Evolutionary conservation across 2,329 filamentous ascomycete species (phyloP).

Genomic region (Paracorniculantispora psalliotae): DNA sequence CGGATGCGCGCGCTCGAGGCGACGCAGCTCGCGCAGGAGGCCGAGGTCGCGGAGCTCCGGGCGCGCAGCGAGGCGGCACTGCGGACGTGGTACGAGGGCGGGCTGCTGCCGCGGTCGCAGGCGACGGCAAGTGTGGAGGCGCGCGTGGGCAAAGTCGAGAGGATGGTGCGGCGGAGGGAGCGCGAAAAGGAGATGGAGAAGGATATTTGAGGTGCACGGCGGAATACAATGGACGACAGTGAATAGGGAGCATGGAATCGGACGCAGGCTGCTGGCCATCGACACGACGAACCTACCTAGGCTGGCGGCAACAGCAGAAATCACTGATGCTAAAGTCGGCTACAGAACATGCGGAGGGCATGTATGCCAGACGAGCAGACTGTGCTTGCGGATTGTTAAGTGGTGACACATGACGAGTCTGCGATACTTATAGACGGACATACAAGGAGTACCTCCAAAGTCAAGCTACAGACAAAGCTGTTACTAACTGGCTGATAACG

Average conservation of each 20-base stretch:
- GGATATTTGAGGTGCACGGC: slow-evolving; percentile 22
- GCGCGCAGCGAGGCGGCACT: slow-evolving; percentile 58
- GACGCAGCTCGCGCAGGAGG: slow-evolving; percentile 56
- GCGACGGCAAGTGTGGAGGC: slow-evolving; percentile 68
- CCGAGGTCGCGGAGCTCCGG: slow-evolving; percentile 59
- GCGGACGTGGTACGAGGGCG: slow-evolving; percentile 68
- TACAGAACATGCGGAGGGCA: too few species aligned
- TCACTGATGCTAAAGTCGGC: too few species aligned
- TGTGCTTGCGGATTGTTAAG: too few species aligned
- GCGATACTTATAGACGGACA: neutral
- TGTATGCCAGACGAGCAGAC: too few species aligned
- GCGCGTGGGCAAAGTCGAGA: slow-evolving; percentile 61
- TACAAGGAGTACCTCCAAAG: neutral
- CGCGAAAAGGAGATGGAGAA: slow-evolving; percentile 49
- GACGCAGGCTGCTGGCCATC: too few species aligned
- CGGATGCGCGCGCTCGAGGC: slow-evolving; percentile 58
- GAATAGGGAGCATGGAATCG: too few species aligned
- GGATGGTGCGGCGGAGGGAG: slow-evolving; percentile 59
- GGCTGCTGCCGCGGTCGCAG: slow-evolving; percentile 62
- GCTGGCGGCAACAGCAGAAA: too few species aligned
- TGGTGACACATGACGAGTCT: neutral
- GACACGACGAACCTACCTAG: too few species aligned
- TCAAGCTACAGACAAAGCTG: neutral
- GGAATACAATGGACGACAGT: neutral
- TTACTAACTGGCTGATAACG: neutral